Conservation (phyloP, 2,329 filamentous ascomycete species). For the Bertia moriformis region DNA sequence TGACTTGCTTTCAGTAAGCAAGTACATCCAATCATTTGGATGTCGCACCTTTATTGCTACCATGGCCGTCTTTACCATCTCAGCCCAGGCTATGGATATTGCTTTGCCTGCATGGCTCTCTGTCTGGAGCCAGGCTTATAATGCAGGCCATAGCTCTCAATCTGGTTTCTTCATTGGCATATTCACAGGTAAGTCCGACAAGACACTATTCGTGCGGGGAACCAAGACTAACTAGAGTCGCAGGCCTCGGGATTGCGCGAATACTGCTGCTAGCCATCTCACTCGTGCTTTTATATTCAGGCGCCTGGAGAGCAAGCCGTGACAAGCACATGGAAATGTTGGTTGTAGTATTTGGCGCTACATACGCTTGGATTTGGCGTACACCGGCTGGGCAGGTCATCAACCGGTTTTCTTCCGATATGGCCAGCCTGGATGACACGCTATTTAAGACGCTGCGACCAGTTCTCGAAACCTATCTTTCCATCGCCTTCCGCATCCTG, state of each 20-base stretch:
- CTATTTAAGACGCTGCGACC: slow-evolving; percentile 4
- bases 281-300: slow-evolving; percentile 4
- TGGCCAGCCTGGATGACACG: slow-evolving; percentile 5
- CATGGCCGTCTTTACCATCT: neutral
- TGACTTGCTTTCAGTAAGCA: neutral
- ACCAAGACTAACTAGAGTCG: neutral
- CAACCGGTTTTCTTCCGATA: slow-evolving; percentile 6
- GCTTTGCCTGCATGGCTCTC: slow-evolving; percentile 5
- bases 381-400: slow-evolving; percentile 6
- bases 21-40: neutral
- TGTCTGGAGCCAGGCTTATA: slow-evolving; percentile 3
- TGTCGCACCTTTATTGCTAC: neutral
- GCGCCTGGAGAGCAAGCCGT: slow-evolving; percentile 5
- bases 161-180: neutral
- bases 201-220: neutral
- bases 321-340: slow-evolving; percentile 5
- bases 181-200: neutral
- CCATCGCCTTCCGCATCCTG: slow-evolving; percentile 5
- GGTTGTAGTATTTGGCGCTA: slow-evolving; percentile 4
- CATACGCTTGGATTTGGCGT: slow-evolving; percentile 6
- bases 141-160: neutral
- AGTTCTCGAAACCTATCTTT: slow-evolving; percentile 5
- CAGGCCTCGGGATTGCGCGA: slow-evolving; percentile 4
- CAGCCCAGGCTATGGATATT: slow-evolving; percentile 5
- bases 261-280: slow-evolving; percentile 3